These are phyloP conservation scores for Alternaria alternata DNA, from an alignment of 2,329 filamentous ascomycete genomes.

Conservation along the genomic window DNA sequence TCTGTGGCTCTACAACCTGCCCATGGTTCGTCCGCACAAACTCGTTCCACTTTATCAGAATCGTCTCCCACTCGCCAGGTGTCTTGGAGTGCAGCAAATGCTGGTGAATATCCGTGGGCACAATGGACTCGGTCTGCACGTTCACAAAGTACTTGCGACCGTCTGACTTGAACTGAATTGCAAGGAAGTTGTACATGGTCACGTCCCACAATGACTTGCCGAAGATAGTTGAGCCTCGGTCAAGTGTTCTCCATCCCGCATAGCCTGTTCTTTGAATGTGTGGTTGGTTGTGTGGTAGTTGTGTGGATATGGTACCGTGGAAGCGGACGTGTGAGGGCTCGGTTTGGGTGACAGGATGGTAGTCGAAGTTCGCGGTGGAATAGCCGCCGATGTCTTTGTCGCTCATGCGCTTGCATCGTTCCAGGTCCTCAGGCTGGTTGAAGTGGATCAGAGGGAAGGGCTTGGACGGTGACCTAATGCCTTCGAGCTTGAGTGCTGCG, in stretches of 20 bases:
- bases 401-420: constrained; percentile 76
- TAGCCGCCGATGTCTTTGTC: constrained; percentile 88
- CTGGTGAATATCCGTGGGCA: constrained; percentile 95
- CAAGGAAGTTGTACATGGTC: constrained; percentile 87
- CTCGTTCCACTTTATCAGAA: constrained; percentile 88
- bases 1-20: constrained; percentile 90
- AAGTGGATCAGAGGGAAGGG: constrained; percentile 74
- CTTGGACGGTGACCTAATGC: constrained; percentile 69
- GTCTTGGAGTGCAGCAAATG: constrained; percentile 83
- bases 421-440: constrained; percentile 55
- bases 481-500: constrained; percentile 73
- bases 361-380: constrained; percentile 77
- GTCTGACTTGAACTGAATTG: constrained; percentile 87
- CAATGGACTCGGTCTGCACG: constrained; percentile 91
- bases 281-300: constrained; percentile 77
- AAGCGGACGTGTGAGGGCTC: constrained; percentile 78
- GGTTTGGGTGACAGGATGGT: constrained; percentile 57
- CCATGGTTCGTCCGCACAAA: constrained; percentile 97
- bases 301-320: constrained; percentile 85
- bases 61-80: constrained; percentile 91
- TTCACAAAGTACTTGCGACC: constrained; percentile 94
- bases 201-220: constrained; percentile 88
- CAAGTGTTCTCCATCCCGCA: constrained; percentile 86
- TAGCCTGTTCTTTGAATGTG: constrained; percentile 82
- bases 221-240: constrained; percentile 80